A percentile compares a stretch with the other conserved stretches of the same genome.
These are phyloP conservation scores for Dictyophora rubrovolvata DNA, from an alignment of 768 basidiomycete genomes.

Conservation along the genomic window DNA sequence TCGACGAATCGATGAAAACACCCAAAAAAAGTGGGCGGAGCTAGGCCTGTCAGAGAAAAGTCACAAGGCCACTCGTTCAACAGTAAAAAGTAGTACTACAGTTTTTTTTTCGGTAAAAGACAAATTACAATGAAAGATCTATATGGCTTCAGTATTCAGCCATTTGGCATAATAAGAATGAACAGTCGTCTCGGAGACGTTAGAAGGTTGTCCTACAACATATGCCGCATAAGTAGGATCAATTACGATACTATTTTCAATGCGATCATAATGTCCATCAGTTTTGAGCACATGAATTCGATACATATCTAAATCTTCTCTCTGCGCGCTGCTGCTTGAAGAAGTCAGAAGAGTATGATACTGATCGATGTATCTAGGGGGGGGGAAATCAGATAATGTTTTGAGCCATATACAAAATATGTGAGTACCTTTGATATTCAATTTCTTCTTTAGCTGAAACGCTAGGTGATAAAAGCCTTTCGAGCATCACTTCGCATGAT, in stretches of 20 bases:
- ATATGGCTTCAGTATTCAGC: too few relatives aligned
- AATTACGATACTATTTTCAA: slow-evolving; percentile 2
- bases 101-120: too few relatives aligned
- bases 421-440: slow-evolving; percentile 58
- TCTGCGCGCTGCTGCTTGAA: slow-evolving; percentile 41
- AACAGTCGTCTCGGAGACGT: too few relatives aligned
- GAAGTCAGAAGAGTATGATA: slow-evolving; percentile 54
- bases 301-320: slow-evolving; percentile 51
- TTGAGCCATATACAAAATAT: background rate
- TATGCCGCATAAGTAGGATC: slow-evolving; percentile 15
- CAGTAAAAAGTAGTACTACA: too few relatives aligned
- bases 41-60: too few relatives aligned
- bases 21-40: too few relatives aligned
- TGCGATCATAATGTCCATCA: slow-evolving; percentile 20
- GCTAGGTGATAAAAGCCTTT: slow-evolving; percentile 45
- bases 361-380: slow-evolving; percentile 60
- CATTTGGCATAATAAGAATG: too few relatives aligned
- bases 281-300: slow-evolving; percentile 40
- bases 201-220: background rate
- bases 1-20: too few relatives aligned
- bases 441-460: slow-evolving; percentile 55
- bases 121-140: too few relatives aligned
- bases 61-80: too few relatives aligned
- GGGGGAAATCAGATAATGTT: slow-evolving; percentile 1
- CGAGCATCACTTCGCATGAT: slow-evolving; percentile 52